Evolutionary conservation across 2,329 filamentous ascomycete genomes (phyloP), one percentile per base, ranked within the genome.

Genomic region (Fusarium decemcellulare): DNA sequence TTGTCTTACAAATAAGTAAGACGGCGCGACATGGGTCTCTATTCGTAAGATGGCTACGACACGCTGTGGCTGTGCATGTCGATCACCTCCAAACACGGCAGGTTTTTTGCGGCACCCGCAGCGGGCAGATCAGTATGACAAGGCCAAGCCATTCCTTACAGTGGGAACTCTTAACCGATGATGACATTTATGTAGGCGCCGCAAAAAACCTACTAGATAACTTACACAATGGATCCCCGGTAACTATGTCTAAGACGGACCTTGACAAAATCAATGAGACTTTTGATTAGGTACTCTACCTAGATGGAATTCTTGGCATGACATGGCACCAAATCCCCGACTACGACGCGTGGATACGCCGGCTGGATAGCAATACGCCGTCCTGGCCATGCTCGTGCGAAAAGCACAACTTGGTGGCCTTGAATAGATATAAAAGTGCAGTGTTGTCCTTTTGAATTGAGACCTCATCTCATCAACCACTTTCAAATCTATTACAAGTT

Each of bases 81-180:
- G 18, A 63, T 67, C 43, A 3, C 30, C 34, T 15, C 52, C 27
- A 0, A 2, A 18, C 30, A 10, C 0, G 54, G 65, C 1, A 54
- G 67, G 65, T 12, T 39, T 37, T 67, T 67, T 67, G 63, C 65
- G 63, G 66, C 27, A 29, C 18, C 2, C 1, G 12, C 59, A 67
- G 23, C 1, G 4, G 8, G 36, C 34, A 27, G 27, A 37, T 10
- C 34, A 10, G 34, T 6, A 37, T 14, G 34, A 23, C 18, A 23
- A 23, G 23, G 23, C 23, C 15, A 37, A 37, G 34, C 34, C 9
- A 37, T 37, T 10, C 10, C 34, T 11, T 8, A 6, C 34, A 37
- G 15, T 37, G 34, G 34, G 7, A 10, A 37, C 15, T 37, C 23
- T 23, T 23, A 5, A 5, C 23, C 23, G 23, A 23, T 23, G 23